These are phyloP conservation scores for Beauveria sp. DNA, from an alignment of 2,329 filamentous ascomycete genomes.

Conservation along the genomic window DNA sequence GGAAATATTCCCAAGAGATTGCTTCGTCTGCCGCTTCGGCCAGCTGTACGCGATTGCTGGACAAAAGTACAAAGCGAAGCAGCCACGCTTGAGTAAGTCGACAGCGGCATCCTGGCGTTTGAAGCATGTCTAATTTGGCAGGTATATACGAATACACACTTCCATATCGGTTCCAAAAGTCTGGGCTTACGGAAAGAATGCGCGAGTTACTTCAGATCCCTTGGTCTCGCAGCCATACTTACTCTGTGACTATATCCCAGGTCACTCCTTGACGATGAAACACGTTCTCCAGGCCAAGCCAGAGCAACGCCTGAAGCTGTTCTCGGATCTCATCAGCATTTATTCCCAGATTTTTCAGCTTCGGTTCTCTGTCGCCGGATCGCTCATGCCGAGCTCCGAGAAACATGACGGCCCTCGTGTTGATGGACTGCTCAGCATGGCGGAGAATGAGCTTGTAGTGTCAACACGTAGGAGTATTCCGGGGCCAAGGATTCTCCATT, in stretches of 20 bases:
- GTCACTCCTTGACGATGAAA: not conserved
- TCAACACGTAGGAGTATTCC: not conserved
- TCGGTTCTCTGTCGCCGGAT: not conserved
- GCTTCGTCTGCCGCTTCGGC: not conserved
- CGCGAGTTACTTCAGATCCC: not conserved
- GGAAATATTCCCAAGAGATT: not conserved
- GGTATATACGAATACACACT: not conserved
- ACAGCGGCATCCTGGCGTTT: not conserved
- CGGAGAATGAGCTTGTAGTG: not conserved
- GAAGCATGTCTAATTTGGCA: not conserved
- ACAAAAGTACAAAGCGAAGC: not conserved
- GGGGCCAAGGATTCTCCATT: not conserved
- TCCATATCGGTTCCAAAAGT: not conserved
- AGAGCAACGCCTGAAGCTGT: not conserved
- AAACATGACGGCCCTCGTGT: not conserved
- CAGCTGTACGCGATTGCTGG: not conserved
- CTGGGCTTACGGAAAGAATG: not conserved
- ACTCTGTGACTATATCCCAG: not conserved
- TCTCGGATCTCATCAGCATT: not conserved
- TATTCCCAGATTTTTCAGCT: not conserved
- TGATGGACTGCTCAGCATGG: not conserved
- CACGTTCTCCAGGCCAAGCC: not conserved
- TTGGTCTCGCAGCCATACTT: not conserved
- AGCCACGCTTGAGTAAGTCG: not conserved
- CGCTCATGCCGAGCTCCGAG: not conserved